Evolutionary conservation across 139 green algal genomes (phyloP).

Genomic region (Auxenochlorella pyrenoidosa): DNA sequence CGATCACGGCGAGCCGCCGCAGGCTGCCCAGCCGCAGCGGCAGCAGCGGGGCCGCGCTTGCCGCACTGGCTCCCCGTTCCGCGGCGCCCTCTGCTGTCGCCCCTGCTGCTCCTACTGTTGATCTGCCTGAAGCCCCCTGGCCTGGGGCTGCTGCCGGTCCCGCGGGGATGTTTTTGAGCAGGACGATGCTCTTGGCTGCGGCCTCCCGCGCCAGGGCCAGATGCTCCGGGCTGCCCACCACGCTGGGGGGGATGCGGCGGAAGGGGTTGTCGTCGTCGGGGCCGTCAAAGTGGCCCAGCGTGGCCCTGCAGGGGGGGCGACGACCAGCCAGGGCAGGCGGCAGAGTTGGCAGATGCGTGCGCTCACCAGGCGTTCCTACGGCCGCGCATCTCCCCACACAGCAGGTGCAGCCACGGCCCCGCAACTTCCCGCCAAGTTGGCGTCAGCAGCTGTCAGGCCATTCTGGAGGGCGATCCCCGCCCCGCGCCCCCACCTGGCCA

Average conservation of each 20-base stretch:
- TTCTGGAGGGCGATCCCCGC: no score
- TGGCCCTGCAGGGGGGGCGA: not conserved
- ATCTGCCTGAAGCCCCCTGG: no score
- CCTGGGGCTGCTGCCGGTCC: not conserved
- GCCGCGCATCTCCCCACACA: no score
- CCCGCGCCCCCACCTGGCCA: constrained; percentile 22
- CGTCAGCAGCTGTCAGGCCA: no score
- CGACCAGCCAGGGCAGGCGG: no score
- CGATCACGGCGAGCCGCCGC: constrained; percentile 33
- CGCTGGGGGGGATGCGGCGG: constrained; percentile 19
- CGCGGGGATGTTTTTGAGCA: constrained; percentile 41
- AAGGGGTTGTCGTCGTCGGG: constrained; percentile 29
- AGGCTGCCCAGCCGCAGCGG: not conserved
- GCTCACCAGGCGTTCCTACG: not conserved
- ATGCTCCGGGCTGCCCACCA: constrained; percentile 24
- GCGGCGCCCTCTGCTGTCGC: not conserved
- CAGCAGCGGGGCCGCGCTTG: not conserved
- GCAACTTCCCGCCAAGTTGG: no score
- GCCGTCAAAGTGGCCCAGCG: constrained; percentile 49
- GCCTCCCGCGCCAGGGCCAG: constrained; percentile 30
- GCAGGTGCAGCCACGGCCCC: no score
- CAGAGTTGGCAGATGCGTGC: not conserved
- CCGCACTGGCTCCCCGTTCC: not conserved
- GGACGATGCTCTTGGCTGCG: constrained; percentile 39
- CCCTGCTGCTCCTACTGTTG: not conserved